Evolutionary conservation across 164 flowering plant genomes (phyloP).

Genomic region (Pachysandra terminalis): DNA sequence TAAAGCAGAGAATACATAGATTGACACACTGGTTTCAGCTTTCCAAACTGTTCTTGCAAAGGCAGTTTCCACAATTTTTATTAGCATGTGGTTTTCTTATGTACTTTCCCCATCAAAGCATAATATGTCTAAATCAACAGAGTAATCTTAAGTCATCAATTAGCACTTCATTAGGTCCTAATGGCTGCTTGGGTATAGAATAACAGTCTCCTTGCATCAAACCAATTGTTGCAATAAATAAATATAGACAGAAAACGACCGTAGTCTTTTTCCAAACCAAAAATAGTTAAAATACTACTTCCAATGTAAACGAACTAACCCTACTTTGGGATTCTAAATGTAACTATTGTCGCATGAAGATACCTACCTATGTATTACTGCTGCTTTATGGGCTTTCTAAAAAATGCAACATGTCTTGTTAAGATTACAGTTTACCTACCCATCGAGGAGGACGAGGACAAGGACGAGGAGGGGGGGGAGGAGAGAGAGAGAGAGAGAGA

Average conservation of each 20-base stretch:
- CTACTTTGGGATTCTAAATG: background rate
- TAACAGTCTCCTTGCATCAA: background rate
- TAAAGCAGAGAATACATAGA: background rate
- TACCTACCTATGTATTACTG: background rate
- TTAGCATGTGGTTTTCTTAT: too few species aligned
- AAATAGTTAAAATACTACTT: too few species aligned
- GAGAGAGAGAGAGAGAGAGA: too few species aligned
- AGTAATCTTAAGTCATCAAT: too few species aligned
- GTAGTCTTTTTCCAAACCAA: background rate
- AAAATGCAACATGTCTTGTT: background rate
- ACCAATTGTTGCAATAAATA: background rate
- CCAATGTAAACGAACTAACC: background rate
- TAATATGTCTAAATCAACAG: too few species aligned
- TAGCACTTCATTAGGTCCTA: background rate
- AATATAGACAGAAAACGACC: background rate
- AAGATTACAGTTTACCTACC: background rate
- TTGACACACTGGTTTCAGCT: background rate
- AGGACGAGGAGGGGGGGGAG: too few species aligned
- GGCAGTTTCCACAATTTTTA: too few species aligned
- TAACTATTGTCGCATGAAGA: background rate
- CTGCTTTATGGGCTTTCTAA: background rate
- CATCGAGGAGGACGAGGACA: too few species aligned
- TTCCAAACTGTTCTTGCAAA: too few species aligned
- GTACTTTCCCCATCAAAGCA: too few species aligned
- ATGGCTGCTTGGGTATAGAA: background rate